Percentiles rank a stretch among this genome's conserved stretches.
Evolutionary conservation across 805 yeast genomes (phyloP).

Genomic region (Pichia insulana): DNA sequence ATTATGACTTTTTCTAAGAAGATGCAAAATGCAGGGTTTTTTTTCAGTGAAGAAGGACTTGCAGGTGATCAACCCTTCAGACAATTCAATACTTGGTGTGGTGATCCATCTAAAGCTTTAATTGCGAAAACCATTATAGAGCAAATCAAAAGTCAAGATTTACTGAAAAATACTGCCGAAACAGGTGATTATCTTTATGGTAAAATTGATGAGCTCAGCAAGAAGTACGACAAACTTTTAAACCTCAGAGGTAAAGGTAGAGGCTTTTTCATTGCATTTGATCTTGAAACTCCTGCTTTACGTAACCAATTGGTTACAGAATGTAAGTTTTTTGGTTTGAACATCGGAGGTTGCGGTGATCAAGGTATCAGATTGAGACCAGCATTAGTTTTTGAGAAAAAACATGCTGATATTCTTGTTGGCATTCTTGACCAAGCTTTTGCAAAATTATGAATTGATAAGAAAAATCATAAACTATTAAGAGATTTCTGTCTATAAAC

Average conservation of each 20-base stretch:
- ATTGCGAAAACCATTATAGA: constrained; percentile 53
- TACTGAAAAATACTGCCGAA: constrained; percentile 39
- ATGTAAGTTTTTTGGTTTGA: constrained; percentile 46
- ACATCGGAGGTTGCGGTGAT: constrained; percentile 64
- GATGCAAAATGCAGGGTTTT: constrained; percentile 68
- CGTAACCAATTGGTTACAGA: constrained; percentile 40
- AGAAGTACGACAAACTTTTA: constrained; percentile 29
- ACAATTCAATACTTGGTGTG: constrained; percentile 76
- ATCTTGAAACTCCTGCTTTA: constrained; percentile 32
- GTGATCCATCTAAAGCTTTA: constrained; percentile 62
- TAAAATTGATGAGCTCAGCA: constrained; percentile 32
- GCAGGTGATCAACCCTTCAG: constrained; percentile 56
- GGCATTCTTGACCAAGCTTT: constrained; percentile 31
- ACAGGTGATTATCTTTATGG: constrained; percentile 48
- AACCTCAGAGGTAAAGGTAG: constrained; percentile 55
- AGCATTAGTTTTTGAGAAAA: constrained; percentile 48
- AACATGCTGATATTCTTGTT: constrained; percentile 52
- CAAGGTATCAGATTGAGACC: constrained; percentile 56
- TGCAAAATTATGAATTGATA: constrained; percentile 9
- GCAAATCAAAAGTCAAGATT: constrained; percentile 41
- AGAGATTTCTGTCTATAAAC: background rate
- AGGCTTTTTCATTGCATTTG: constrained; percentile 64
- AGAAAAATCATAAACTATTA: constrained; percentile 4
- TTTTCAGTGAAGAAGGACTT: constrained; percentile 49
- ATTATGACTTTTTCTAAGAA: constrained; percentile 65